A percentile compares a stretch with the other conserved stretches of the same genome.
Conservation (phyloP, 2,329 filamentous ascomycete species). For the Aspergillus sp. region DNA sequence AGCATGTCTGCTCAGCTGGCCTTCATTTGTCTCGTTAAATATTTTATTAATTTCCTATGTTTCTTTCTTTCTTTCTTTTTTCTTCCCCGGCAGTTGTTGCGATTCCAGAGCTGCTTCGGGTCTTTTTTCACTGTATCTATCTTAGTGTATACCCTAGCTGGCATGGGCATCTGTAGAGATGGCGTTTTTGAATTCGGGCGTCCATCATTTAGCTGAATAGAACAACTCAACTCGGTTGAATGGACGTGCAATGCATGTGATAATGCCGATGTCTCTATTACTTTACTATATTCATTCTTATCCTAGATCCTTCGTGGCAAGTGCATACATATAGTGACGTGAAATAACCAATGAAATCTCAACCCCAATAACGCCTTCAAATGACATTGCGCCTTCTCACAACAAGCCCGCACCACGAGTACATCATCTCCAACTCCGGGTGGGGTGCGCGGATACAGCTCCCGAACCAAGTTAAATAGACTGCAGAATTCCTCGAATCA, state of each 20-base stretch:
- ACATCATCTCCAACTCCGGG: constrained; percentile 40
- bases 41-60: neutral
- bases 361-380: neutral
- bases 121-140: constrained; percentile 8
- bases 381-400: constrained; percentile 11
- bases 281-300: neutral
- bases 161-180: constrained; percentile 32
- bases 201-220: constrained; percentile 3
- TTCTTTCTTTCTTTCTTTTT: constrained; percentile 3
- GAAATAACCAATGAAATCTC: neutral
- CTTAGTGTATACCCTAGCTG: constrained; percentile 30
- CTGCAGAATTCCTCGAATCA: neutral
- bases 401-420: constrained; percentile 5
- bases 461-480: neutral
- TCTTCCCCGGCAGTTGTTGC: neutral
- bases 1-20: constrained; percentile 9
- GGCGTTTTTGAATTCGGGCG: constrained; percentile 25
- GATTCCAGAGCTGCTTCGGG: neutral
- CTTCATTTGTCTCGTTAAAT: neutral
- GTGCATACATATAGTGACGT: neutral
- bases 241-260: neutral
- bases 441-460: constrained; percentile 24
- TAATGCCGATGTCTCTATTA: neutral
- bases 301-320: neutral
- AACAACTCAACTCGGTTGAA: neutral